These are phyloP conservation scores for Mariannaea sp. DNA, from an alignment of 2,329 filamentous ascomycete genomes.

Conservation along the genomic window DNA sequence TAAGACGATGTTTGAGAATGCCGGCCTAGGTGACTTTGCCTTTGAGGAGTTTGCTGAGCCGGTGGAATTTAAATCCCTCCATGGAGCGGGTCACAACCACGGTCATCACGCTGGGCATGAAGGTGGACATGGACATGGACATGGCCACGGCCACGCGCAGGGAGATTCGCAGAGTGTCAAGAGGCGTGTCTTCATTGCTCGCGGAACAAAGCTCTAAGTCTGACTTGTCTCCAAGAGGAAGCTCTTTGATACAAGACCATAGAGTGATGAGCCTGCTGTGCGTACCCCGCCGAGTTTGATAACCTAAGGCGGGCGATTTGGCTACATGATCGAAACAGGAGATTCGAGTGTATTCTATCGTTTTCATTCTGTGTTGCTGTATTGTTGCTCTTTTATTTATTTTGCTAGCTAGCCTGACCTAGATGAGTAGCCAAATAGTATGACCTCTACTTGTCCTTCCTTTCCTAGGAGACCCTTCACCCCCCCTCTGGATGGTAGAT, in stretches of 20 bases:
- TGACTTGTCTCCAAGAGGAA: not conserved
- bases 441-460: too few relatives aligned
- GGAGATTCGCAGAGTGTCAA: not conserved
- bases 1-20: slow-evolving; percentile 63
- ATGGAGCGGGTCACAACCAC: slow-evolving; percentile 9
- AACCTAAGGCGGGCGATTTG: too few relatives aligned
- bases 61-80: slow-evolving; percentile 46
- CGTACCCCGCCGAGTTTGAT: too few relatives aligned
- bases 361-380: too few relatives aligned
- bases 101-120: slow-evolving; percentile 30
- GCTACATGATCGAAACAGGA: too few relatives aligned
- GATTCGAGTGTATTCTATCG: too few relatives aligned
- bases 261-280: too few relatives aligned
- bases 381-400: too few relatives aligned
- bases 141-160: slow-evolving; percentile 29
- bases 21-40: slow-evolving; percentile 63
- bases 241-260: not conserved
- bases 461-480: too few relatives aligned
- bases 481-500: too few relatives aligned
- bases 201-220: slow-evolving; percentile 48
- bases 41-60: slow-evolving; percentile 59
- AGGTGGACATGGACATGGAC: slow-evolving; percentile 14
- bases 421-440: too few relatives aligned
- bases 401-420: too few relatives aligned
- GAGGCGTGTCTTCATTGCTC: slow-evolving; percentile 50